Evolutionary conservation across 352 stramenopile species (phyloP), one percentile per base, ranked within the genome.

Genomic region (Phytophthora aleatoria): DNA sequence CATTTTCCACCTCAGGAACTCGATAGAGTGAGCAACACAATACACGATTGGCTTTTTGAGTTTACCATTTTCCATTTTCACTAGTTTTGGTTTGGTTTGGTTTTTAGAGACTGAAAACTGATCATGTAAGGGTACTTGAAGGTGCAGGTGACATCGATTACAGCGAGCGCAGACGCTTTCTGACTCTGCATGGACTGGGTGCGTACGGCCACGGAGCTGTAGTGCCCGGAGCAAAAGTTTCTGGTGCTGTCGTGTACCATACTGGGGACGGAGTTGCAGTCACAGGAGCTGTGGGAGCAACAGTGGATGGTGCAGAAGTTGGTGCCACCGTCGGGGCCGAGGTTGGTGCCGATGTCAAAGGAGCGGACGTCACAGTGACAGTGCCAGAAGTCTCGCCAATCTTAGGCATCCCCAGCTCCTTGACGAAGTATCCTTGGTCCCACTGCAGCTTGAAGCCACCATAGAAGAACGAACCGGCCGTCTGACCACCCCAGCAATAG

Each of bases 401-500:
- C 30, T 56, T 67, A 2, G 70, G 38, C 31, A 69, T 68, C 5
- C 67, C 67, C 13, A 67, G n/a, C 43, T 71, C 67, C 73, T 47
- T 49, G 10, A 88, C 76, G 30, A 87, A 83, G 45, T 79, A 81
- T 5, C 83, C 79, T 42, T 92, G 79, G 57, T 92, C 80, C 78
- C 82, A 92, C 27, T 86, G 59, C 43, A 65, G 56, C 45, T 67
- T 72, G 57, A 92, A 90, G 11, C 67, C 55, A 3, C 74, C 58
- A 20, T 79, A 55, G 54, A 82, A 89, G 56, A 90, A 90, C 9
- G 68, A 51, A 1, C 81, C 83, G 8, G 79, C 79, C 2, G 57
- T 59, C 0, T 74, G 79, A 15, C 81, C 83, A 28, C 69, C 67
- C 35, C 67, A 69, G 57, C 80, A 91, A 5, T 70, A 66, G 27